phyloP scores from a whole-genome alignment of 1,284 basidiomycete species.

The Tylopilus orsonianus region DNA sequence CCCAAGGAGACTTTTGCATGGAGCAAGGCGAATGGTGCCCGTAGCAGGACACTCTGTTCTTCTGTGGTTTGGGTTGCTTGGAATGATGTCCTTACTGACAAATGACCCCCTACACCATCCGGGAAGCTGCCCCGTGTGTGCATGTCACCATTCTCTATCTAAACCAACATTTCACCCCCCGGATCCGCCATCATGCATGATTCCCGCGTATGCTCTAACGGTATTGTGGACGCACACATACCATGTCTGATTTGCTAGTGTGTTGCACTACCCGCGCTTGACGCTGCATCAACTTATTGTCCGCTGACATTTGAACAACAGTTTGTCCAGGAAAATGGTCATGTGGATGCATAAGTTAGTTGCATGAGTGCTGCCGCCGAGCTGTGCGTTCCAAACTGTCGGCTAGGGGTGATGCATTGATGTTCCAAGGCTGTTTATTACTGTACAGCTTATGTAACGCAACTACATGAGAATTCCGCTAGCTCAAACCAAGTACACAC shows the following conservation, averaged over 20 bases:
- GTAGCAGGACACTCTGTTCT: background rate
- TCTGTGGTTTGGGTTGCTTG: background rate
- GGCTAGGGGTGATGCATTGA: too few relatives aligned
- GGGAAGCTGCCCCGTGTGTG: background rate
- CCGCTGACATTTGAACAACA: too few relatives aligned
- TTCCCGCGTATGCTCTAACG: too few relatives aligned
- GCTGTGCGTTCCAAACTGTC: too few relatives aligned
- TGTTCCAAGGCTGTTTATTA: too few relatives aligned
- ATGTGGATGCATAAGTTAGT: too few relatives aligned
- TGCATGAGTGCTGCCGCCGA: too few relatives aligned
- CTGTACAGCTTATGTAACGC: slow-evolving; percentile 21
- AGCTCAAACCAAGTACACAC: background rate
- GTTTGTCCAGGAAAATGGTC: too few relatives aligned
- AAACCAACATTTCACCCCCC: background rate
- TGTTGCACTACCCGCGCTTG: too few relatives aligned
- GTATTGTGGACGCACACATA: too few relatives aligned
- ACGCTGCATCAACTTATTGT: too few relatives aligned
- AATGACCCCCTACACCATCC: background rate
- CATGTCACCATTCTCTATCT: background rate
- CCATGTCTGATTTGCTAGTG: too few relatives aligned
- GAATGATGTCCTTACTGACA: background rate
- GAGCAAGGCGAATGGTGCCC: background rate
- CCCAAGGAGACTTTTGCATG: background rate
- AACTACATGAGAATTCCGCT: background rate
- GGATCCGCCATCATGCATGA: background rate